Evolutionary conservation across 2,329 filamentous ascomycete species (phyloP), one percentile per base, ranked within the genome.

Genomic region (Trichoderma guizhouense): DNA sequence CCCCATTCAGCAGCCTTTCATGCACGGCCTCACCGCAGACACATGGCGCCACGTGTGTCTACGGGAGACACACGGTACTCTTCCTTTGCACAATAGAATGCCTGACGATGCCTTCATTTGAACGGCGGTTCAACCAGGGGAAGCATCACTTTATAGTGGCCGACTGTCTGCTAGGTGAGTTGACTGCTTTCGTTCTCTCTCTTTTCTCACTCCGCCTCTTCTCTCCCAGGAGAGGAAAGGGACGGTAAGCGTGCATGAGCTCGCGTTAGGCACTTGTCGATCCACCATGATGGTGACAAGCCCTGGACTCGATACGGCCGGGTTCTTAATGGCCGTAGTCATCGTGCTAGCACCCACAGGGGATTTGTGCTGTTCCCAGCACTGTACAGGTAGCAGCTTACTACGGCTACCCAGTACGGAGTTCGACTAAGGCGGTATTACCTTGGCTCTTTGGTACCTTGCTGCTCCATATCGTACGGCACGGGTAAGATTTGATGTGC

Each of bases 1-100:
- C 66, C 66, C 66, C 66, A 69, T 69, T 69, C 57, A 69, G 68
- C 68, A 64, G 55, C 47, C 57, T 69, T 69, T 69, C 57, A 69
- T 69, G 66, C 68, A 63, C 57, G 58, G 58, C 58, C 60, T 70
- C 68, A 70, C 68, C 57, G 58, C 67, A 63, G 61, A 63, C 69
- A 65, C 61, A 71, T 65, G 61, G 61, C 61, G 51, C 61, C 47
- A 55, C 47, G 60, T 43, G 32, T 71, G 69, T 39, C 67, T 55
- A 63, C 58, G 21, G 26, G 28, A 53, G n/a, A 30, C 62, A 63
- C 24, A 30, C 28, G 47, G 12, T 70, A 70, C 68, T 24, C 30
- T 36, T 36, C 34, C 34, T 15, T 28, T 21, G 43, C 43, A 51
- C 39, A 43, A 43, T n/a, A 43, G 39, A 51, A 51, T 11, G 9